Base-by-base conservation (phyloP, 2,329 filamentous ascomycete genomes). In the Alternaria metachromatica region DNA sequence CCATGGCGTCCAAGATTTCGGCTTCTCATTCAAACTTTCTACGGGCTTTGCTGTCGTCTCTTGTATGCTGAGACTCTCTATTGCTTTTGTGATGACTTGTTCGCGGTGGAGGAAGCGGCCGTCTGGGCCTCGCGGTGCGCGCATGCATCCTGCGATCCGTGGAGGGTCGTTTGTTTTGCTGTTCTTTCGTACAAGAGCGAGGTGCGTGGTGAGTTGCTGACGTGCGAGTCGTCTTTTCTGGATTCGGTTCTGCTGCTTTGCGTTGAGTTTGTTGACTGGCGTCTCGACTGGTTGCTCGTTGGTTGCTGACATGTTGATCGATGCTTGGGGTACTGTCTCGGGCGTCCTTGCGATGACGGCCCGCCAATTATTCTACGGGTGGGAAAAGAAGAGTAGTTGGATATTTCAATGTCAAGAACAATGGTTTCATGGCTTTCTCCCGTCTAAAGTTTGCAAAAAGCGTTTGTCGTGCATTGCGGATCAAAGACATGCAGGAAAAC, bases 161-260 rank as follows among this genome's bases (percentile, higher is more conserved):
- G n/a, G n/a, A n/a, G n/a, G n/a, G n/a, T 5, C 12, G 26, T 46
- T 9, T 12, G 7, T 9, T 15, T 26, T 50, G 2, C 20, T 18
- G 5, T 26, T 33, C 6, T 59, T 30, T 3, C 48, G 37, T 18
- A 30, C 12, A 3, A 59, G 30, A 21, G 41, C 48, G 3, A 63
- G 18, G 10, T 25, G 25, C 6, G n/a, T 13, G 2, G n/a, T 6
- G 37, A 63, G 44, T 26, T 63, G 48, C 7, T 59, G 41, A 6
- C 60, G 60, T 5, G 60, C 60, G 5, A 63, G 25, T 15, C 60
- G 49, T 30, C 60, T 58, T 21, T 63, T 63, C 11, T 59, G 43
- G 4, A 63, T 63, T 6, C 60, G 49, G 26, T 15, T 33, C 23
- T 25, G 41, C 28, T 63, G 60, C 56, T 63, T 63, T 44, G 20